Conservation (phyloP, 768 basidiomycete species). For the Lentinula aciculospora region DNA sequence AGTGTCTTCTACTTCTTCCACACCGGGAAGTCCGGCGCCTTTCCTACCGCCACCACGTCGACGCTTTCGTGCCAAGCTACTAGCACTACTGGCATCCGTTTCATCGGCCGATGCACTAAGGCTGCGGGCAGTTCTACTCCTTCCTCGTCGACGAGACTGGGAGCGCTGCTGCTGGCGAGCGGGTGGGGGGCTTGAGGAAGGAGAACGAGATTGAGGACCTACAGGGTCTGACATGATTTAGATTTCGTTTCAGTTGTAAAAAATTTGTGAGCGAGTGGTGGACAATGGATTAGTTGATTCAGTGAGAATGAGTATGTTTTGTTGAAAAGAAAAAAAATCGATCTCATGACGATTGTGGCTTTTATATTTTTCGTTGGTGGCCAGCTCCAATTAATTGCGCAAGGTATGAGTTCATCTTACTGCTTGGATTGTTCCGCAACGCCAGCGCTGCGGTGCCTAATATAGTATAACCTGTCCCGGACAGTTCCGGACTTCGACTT, state of each 20-base stretch:
- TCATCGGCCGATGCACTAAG: neutral
- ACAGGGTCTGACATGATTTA: neutral
- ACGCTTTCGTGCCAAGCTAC: constrained; percentile 8
- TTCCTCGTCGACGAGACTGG: neutral
- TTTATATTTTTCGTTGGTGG: neutral
- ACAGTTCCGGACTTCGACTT: too few species aligned
- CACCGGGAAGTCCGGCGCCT: constrained; percentile 13
- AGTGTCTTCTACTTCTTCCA: constrained; percentile 16
- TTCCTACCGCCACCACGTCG: constrained; percentile 9
- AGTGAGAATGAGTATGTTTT: neutral
- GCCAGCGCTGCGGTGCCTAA: too few species aligned
- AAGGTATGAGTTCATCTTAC: constrained; percentile 2
- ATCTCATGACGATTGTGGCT: neutral
- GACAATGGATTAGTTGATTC: neutral
- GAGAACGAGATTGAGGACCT: constrained; percentile 2
- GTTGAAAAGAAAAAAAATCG: neutral
- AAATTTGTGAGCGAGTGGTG: neutral
- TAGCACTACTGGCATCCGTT: neutral
- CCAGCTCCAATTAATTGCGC: neutral
- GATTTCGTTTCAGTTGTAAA: neutral
- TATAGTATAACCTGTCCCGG: too few species aligned
- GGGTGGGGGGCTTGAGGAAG: neutral
- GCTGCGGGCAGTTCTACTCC: neutral
- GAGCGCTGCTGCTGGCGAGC: constrained; percentile 1
- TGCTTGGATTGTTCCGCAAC: neutral